Evolutionary conservation across 306 rosid species (phyloP).

Genomic region (Vigna angularis): DNA sequence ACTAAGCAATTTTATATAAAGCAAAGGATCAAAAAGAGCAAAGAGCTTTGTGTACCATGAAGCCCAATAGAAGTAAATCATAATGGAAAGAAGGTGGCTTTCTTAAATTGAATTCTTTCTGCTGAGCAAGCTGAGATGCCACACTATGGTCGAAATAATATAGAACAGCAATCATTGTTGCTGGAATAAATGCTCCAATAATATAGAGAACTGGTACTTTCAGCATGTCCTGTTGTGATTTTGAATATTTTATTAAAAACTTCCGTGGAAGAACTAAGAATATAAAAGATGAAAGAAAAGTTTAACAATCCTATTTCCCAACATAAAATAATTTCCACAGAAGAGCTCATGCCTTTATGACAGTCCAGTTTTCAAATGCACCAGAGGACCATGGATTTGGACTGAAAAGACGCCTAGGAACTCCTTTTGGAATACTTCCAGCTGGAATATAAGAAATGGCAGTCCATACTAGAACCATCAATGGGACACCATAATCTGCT

Average conservation of each 20-base stretch:
- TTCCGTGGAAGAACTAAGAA: conserved; percentile 2
- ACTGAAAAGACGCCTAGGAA: conserved; percentile 85
- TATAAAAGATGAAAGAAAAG: background rate
- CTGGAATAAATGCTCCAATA: conserved; percentile 80
- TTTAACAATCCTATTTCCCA: conserved; percentile 7
- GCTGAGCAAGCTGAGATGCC: conserved; percentile 92
- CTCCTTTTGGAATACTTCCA: conserved; percentile 66
- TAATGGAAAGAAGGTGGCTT: conserved; percentile 85
- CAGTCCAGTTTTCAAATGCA: conserved; percentile 79
- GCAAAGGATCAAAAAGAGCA: conserved; percentile 17
- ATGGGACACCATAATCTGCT: conserved; percentile 86
- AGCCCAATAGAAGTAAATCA: conserved; percentile 82
- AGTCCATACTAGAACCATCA: conserved; percentile 82
- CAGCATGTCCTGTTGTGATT: conserved; percentile 71
- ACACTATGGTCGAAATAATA: conserved; percentile 91
- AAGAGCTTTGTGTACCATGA: conserved; percentile 63
- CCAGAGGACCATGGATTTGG: conserved; percentile 90
- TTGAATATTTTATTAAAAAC: conserved; percentile 28
- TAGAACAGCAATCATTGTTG: conserved; percentile 86
- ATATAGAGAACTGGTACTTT: conserved; percentile 76
- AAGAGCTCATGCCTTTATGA: conserved; percentile 60
- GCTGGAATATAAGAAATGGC: conserved; percentile 73
- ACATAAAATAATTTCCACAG: conserved; percentile 18
- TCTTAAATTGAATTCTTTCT: conserved; percentile 79
- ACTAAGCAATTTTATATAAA: conserved; percentile 26